Evolutionary conservation across 192 early-diverging fungal species (phyloP), one percentile per base, ranked within the genome.

Genomic region (Podila minutissima): DNA sequence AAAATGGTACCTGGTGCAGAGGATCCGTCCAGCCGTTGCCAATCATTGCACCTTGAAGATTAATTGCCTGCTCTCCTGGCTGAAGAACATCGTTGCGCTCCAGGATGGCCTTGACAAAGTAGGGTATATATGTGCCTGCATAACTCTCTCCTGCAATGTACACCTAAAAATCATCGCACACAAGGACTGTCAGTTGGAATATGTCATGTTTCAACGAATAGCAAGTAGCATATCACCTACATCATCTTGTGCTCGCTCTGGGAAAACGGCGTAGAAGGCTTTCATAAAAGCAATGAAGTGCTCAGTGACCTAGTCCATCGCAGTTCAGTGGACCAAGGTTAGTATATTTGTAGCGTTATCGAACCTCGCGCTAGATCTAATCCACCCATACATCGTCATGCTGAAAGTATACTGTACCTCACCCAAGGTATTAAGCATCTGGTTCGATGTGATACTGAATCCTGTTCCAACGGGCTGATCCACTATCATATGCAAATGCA

Each of bases 21-120:
- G 89, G 87, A 26, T 88, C 89, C 4, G 90, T 91, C 90, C 90
- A 91, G 20, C 90, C 90, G 67, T 91, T 91, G 22, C 90, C 89
- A 51, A 91, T 91, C 35, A 81, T 87, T 4, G 89, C 4, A 20
- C 90, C 90, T 71, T 84, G 71, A n/a, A 91, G 55, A 60, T 88
- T 84, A 57, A 89, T 86, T 70, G 50, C 38, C 13, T 48, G 28
- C 11, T 83, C 17, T 8, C 60, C 66, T 13, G n/a, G 0, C n/a
- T 67, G 69, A 15, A 69, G 63, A 7, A 66, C 58, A 32, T 62
- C 84, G 35, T 79, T 74, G 24, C 84, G 71, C 49, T 86, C 83
- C 29, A 86, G 22, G 9, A 84, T 65, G 0, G 82, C 71, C 5
- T 60, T 50, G 15, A 83, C 82, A 64, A 89, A 84, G 50, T 91